phyloP scores from a whole-genome alignment of 225 moss, liverwort and hornwort genomes.

The Physcomitrellopsis africana region DNA sequence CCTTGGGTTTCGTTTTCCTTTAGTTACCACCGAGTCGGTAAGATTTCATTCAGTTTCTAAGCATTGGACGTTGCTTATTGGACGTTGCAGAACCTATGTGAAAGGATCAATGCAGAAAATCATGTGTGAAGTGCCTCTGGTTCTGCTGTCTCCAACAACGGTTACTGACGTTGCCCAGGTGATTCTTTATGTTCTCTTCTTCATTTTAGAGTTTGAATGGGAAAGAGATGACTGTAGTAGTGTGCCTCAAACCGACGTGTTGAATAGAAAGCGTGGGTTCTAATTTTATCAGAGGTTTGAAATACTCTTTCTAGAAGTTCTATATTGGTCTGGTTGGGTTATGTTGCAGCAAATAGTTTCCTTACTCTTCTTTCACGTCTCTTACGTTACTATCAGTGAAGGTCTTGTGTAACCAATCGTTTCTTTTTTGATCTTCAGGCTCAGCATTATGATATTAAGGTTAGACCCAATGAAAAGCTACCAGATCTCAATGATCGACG shows the following conservation, averaged over 20 bases:
- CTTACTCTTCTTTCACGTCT: slow-evolving; percentile 9
- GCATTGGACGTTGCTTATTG: slow-evolving; percentile 15
- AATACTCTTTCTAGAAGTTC: neutral
- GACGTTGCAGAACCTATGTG: slow-evolving; percentile 46
- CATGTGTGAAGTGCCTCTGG: slow-evolving; percentile 37
- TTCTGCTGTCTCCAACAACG: slow-evolving; percentile 35
- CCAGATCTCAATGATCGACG: slow-evolving; percentile 50
- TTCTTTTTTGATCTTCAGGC: slow-evolving; percentile 26
- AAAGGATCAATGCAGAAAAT: slow-evolving; percentile 59
- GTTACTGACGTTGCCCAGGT: slow-evolving; percentile 32
- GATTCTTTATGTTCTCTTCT: slow-evolving; percentile 24
- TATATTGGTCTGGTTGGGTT: neutral
- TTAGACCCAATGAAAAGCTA: slow-evolving; percentile 23
- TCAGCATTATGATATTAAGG: slow-evolving; percentile 38
- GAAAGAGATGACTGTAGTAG: slow-evolving; percentile 12
- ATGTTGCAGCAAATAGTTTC: neutral
- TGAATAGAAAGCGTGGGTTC: too few species aligned
- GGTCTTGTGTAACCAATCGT: neutral
- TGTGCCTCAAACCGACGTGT: neutral
- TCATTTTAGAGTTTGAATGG: slow-evolving; percentile 10
- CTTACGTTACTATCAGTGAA: neutral
- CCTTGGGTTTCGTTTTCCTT: neutral
- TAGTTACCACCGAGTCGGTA: neutral
- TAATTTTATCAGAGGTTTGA: too few species aligned
- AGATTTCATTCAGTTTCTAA: slow-evolving; percentile 25